These are phyloP conservation scores for Termitomyces sp. DNA, from an alignment of 1,284 basidiomycete genomes.

Conservation along the genomic window DNA sequence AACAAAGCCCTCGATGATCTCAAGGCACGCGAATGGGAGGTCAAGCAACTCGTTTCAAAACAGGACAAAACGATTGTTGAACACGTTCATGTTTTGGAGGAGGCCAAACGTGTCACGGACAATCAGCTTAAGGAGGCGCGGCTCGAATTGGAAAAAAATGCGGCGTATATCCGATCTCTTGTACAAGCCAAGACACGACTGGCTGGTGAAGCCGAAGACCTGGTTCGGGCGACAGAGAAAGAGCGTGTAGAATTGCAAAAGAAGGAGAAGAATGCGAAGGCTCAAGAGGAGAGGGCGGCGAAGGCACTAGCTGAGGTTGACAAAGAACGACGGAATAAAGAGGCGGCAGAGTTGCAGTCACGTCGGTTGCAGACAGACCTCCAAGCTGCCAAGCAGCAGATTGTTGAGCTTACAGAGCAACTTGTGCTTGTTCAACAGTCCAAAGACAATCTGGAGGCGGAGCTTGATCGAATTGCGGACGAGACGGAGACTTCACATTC, in stretches of 20 bases:
- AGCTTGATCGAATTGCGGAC: constrained; percentile 63
- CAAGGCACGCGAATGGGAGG: constrained; percentile 80
- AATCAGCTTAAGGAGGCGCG: constrained; percentile 84
- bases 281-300: constrained; percentile 53
- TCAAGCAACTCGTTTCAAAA: constrained; percentile 78
- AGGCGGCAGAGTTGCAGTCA: constrained; percentile 57
- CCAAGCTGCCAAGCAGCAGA: constrained; percentile 45
- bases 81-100: constrained; percentile 96
- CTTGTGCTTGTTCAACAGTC: constrained; percentile 49
- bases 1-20: constrained; percentile 77
- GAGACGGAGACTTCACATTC: constrained; percentile 52
- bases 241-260: constrained; percentile 64
- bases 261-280: constrained; percentile 60
- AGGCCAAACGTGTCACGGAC: constrained; percentile 95
- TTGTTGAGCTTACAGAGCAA: constrained; percentile 49
- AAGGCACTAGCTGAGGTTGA: constrained; percentile 58
- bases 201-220: constrained; percentile 82
- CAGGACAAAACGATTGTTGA: constrained; percentile 99
- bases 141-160: constrained; percentile 69
- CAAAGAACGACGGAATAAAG: constrained; percentile 57
- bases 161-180: constrained; percentile 75
- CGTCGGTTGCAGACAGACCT: constrained; percentile 59
- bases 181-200: constrained; percentile 79
- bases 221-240: constrained; percentile 69
- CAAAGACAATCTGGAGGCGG: constrained; percentile 64